Evolutionary conservation across 306 rosid genomes (phyloP).

Genomic region (Notholithocarpus densiflorus): DNA sequence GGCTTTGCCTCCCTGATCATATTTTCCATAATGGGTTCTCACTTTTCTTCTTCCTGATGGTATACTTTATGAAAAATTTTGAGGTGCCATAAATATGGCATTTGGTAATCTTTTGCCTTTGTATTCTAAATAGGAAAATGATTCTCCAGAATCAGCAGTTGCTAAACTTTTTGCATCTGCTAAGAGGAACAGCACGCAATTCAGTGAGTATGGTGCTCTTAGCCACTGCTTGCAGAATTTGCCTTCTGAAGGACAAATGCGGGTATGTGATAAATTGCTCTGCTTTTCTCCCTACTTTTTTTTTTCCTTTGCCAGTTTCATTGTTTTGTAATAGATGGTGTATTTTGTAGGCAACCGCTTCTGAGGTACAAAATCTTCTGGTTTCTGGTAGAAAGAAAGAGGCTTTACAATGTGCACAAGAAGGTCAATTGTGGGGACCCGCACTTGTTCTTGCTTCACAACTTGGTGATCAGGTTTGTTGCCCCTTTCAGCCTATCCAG

Average conservation of each 20-base stretch:
- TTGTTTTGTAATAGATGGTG: constrained; percentile 17
- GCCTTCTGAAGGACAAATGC: constrained; percentile 79
- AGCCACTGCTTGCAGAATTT: constrained; percentile 63
- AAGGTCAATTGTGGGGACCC: constrained; percentile 99
- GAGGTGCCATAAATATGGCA: not conserved
- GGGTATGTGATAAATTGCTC: constrained; percentile 36
- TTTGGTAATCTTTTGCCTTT: constrained; percentile 10
- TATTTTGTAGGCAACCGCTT: constrained; percentile 69
- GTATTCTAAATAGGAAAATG: constrained; percentile 59
- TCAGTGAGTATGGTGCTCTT: constrained; percentile 47
- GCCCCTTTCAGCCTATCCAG: constrained; percentile 10
- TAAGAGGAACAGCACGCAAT: constrained; percentile 41
- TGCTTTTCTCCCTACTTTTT: constrained; percentile 2
- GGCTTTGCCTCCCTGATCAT: not conserved
- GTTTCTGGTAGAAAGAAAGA: constrained; percentile 88
- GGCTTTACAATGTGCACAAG: constrained; percentile 85
- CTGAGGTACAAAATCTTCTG: constrained; percentile 85
- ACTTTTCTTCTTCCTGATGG: not conserved
- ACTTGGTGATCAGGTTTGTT: constrained; percentile 83
- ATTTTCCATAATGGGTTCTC: not conserved
- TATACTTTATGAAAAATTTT: not conserved
- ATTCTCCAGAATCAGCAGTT: constrained; percentile 71
- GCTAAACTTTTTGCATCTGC: constrained; percentile 82
- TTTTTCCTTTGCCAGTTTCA: not conserved
- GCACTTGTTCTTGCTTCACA: constrained; percentile 94